A percentile compares a stretch with the other conserved stretches of the same genome.
phyloP scores from a whole-genome alignment of 345 rosid genomes.

The Syzygium aromaticum region DNA sequence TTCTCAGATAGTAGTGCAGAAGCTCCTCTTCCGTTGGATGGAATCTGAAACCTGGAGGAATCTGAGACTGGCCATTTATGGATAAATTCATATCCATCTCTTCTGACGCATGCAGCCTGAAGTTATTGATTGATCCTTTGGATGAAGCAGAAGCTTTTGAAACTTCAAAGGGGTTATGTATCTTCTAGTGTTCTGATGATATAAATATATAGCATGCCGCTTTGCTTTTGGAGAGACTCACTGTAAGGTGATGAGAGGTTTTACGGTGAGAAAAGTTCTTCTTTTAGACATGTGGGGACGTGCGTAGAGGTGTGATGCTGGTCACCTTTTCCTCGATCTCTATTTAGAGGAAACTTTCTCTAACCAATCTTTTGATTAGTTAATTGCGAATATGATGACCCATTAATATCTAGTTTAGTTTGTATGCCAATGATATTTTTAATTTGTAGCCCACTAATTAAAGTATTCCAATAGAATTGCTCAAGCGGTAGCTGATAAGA shows the following conservation, averaged over 20 bases:
- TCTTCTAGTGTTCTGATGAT: neutral
- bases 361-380: neutral
- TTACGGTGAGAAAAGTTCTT: neutral
- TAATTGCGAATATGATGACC: neutral
- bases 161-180: neutral
- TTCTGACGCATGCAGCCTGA: neutral
- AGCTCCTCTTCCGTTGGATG: slow-evolving; percentile 98
- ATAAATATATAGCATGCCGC: neutral
- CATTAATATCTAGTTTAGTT: neutral
- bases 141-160: neutral
- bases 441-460: neutral
- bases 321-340: neutral
- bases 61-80: slow-evolving; percentile 87
- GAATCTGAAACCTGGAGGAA: slow-evolving; percentile 98
- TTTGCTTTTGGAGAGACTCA: neutral
- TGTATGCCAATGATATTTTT: neutral
- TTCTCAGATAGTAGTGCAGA: slow-evolving; percentile 84
- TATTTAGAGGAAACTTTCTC: neutral
- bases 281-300: neutral
- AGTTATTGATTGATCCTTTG: neutral
- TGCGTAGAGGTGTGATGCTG: neutral
- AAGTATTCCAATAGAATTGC: neutral
- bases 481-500: neutral
- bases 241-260: neutral
- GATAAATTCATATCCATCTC: slow-evolving; percentile 48